A percentile compares a stretch with the other conserved stretches of the same genome.
phyloP scores from a whole-genome alignment of 169 alveolate species.

The Eimeria praecox region DNA sequence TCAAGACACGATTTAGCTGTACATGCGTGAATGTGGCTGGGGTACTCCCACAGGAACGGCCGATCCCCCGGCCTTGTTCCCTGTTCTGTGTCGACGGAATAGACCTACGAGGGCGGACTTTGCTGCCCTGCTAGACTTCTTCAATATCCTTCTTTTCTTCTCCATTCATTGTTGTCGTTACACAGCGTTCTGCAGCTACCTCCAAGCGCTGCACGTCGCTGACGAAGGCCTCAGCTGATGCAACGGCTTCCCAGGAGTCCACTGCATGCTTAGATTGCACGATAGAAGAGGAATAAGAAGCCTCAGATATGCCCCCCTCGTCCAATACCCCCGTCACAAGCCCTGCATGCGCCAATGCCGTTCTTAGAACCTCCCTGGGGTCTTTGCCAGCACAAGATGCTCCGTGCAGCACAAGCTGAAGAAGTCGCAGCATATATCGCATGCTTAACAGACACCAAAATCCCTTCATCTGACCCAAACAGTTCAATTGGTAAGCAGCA shows the following conservation, averaged over 20 bases:
- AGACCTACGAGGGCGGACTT: neutral
- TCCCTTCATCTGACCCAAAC: neutral
- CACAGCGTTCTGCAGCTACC: neutral
- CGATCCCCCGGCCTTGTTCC: neutral
- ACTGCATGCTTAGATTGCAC: neutral
- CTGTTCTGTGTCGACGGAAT: neutral
- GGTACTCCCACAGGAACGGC: neutral
- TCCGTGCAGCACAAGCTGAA: slow-evolving; percentile 55
- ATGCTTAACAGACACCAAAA: neutral
- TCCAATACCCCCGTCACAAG: slow-evolving; percentile 40
- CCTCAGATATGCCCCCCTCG: neutral
- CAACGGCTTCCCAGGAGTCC: slow-evolving; percentile 32
- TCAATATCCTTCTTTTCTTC: neutral
- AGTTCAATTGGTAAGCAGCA: neutral
- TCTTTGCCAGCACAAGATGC: neutral
- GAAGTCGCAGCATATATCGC: neutral
- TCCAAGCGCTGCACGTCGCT: slow-evolving; percentile 45
- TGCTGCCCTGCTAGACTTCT: neutral
- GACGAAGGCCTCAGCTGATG: slow-evolving; percentile 50
- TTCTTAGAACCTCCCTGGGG: slow-evolving; percentile 46
- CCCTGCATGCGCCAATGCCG: slow-evolving; percentile 26
- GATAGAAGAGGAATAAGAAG: neutral
- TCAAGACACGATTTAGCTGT: neutral
- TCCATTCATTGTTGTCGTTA: neutral
- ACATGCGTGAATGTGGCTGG: neutral